Evolutionary conservation across 2,329 filamentous ascomycete species (phyloP).

Genomic region (Fusarium sacchari): DNA sequence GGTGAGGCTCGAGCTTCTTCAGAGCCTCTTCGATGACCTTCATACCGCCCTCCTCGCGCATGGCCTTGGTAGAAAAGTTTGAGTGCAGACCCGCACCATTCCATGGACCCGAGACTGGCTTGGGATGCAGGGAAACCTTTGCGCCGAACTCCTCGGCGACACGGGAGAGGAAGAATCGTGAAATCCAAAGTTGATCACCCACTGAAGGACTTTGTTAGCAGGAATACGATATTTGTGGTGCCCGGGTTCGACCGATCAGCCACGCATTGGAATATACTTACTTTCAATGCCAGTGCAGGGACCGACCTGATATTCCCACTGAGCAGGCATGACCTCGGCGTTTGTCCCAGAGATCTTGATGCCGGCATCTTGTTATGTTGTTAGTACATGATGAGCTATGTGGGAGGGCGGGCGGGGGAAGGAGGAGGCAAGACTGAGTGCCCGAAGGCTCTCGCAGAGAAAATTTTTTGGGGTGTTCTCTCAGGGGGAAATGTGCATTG

Average conservation of each 20-base stretch:
- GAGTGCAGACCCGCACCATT: slow-evolving; percentile 89
- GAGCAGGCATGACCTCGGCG: slow-evolving; percentile 97
- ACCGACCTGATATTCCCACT: slow-evolving; percentile 98
- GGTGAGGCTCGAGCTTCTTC: slow-evolving; percentile 83
- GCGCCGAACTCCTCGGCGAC: slow-evolving; percentile 97
- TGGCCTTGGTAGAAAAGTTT: slow-evolving; percentile 92
- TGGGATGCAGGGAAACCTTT: slow-evolving; percentile 94
- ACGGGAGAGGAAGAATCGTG: slow-evolving; percentile 83
- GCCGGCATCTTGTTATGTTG: slow-evolving; percentile 78
- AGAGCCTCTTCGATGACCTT: slow-evolving; percentile 89
- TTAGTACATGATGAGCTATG: too few relatives aligned
- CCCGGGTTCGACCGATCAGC: too few relatives aligned
- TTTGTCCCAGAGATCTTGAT: slow-evolving; percentile 98
- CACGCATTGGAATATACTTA: slow-evolving; percentile 54
- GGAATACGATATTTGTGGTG: too few relatives aligned
- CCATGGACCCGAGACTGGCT: too few relatives aligned
- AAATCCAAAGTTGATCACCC: slow-evolving; percentile 95
- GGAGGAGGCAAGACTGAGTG: too few relatives aligned
- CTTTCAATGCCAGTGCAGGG: slow-evolving; percentile 87
- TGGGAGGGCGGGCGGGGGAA: too few relatives aligned
- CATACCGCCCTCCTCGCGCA: slow-evolving; percentile 92
- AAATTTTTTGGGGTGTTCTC: too few relatives aligned
- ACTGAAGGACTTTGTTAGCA: slow-evolving; percentile 59
- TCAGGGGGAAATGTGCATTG: too few relatives aligned
- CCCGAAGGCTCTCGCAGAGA: too few relatives aligned